Evolutionary conservation across 179 eudicot genomes (phyloP).

Genomic region (Vitellaria paradoxa): DNA sequence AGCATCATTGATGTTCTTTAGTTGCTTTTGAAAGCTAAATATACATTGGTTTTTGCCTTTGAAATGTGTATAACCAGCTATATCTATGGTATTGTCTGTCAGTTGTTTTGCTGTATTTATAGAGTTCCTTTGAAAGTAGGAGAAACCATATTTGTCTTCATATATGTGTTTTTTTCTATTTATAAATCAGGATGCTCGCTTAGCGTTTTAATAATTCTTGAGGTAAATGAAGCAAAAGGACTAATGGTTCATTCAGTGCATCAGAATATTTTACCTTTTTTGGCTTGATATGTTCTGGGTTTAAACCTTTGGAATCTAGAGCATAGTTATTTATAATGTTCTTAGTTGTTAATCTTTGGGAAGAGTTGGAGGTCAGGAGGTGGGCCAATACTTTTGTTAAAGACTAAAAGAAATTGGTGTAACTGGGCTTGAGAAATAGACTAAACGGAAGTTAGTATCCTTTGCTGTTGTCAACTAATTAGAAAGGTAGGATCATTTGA

Average conservation of each 20-base stretch:
- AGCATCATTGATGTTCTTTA: neutral
- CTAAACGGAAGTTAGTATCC: neutral
- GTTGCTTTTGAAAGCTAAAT: slow-evolving; percentile 1
- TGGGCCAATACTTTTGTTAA: neutral
- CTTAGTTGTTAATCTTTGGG: neutral
- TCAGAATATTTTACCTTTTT: slow-evolving; percentile 1
- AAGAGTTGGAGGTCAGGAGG: neutral
- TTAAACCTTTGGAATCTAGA: neutral
- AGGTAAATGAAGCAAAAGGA: neutral
- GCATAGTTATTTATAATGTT: neutral
- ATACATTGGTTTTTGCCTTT: neutral
- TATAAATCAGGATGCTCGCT: neutral
- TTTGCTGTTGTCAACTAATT: neutral
- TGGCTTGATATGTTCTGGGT: neutral
- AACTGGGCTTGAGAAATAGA: neutral
- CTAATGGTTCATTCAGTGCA: neutral
- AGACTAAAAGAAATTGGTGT: neutral
- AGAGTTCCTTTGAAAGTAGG: neutral
- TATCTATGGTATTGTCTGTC: neutral
- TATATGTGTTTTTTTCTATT: neutral
- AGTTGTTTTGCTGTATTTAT: slow-evolving; percentile 7
- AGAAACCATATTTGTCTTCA: neutral
- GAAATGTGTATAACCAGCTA: neutral
- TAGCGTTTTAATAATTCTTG: neutral
- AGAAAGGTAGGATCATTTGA: neutral